phyloP scores from a whole-genome alignment of 2,329 filamentous ascomycete species.

The Bisporella sp. region DNA sequence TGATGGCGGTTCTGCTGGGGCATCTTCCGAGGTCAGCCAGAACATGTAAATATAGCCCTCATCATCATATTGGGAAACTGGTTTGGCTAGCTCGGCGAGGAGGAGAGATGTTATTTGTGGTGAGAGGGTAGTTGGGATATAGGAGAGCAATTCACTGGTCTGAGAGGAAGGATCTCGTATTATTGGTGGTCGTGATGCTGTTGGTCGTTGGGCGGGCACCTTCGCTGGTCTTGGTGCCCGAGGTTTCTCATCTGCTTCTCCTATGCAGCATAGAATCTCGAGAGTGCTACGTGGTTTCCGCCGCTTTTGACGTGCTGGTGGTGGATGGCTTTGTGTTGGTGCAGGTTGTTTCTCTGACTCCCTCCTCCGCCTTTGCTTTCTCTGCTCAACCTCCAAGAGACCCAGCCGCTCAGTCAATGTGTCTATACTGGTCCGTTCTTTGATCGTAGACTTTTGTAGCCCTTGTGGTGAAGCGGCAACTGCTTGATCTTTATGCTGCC shows the following conservation, averaged over 20 bases:
- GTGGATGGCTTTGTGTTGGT: background rate
- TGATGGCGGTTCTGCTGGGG: conserved; percentile 45
- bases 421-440: conserved; percentile 73
- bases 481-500: conserved; percentile 85
- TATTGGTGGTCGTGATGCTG: conserved; percentile 15
- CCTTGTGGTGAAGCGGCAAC: conserved; percentile 31
- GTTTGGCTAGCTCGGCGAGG: conserved; percentile 70
- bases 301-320: conserved; percentile 6
- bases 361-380: conserved; percentile 21
- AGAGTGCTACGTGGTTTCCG: conserved; percentile 17
- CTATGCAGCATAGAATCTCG: conserved; percentile 24
- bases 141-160: conserved; percentile 46
- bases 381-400: conserved; percentile 50
- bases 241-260: conserved; percentile 16
- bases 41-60: conserved; percentile 98
- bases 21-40: conserved; percentile 73
- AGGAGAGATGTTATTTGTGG: conserved; percentile 64
- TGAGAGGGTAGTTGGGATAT: conserved; percentile 63
- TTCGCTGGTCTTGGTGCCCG: conserved; percentile 18
- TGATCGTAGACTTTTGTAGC: conserved; percentile 41
- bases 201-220: conserved; percentile 1
- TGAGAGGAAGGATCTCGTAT: conserved; percentile 23
- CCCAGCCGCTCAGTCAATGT: conserved; percentile 77
- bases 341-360: conserved; percentile 14
- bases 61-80: conserved; percentile 66